Evolutionary conservation across 257 asterid genomes (phyloP).

Genomic region (Nicotiana obtusifolia): DNA sequence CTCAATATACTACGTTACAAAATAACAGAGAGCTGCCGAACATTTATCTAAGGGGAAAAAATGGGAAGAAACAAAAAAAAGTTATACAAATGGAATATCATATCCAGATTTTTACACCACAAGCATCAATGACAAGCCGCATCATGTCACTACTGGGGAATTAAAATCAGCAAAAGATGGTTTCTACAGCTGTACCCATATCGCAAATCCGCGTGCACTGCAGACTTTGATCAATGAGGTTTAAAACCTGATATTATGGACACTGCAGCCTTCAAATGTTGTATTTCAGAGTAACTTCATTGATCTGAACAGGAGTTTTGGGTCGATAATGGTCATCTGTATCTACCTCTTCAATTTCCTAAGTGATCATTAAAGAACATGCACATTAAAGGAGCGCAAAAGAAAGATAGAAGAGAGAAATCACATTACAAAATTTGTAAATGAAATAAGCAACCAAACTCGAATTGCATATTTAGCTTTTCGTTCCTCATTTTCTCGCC

Average conservation of each 20-base stretch:
- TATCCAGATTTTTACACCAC: conserved; percentile 7
- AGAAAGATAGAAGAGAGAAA: conserved; percentile 2
- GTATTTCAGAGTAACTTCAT: conserved; percentile 55
- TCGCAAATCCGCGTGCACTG: not conserved
- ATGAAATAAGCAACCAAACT: not conserved
- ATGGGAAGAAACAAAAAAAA: not conserved
- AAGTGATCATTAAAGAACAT: conserved; percentile 14
- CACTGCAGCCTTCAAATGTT: conserved; percentile 26
- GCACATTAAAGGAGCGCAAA: not conserved
- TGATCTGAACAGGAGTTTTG: conserved; percentile 65
- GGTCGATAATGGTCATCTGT: conserved; percentile 95
- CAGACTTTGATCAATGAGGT: not conserved
- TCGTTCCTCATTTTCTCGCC: not conserved
- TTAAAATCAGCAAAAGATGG: conserved; percentile 1
- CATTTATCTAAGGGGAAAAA: not conserved
- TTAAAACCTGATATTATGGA: not conserved
- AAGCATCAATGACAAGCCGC: conserved; percentile 10
- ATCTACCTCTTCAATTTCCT: conserved; percentile 98
- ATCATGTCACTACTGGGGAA: not conserved
- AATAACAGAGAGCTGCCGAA: not conserved
- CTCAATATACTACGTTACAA: not conserved
- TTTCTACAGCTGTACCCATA: not conserved
- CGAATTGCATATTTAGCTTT: not conserved
- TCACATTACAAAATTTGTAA: not conserved
- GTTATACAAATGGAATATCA: conserved; percentile 8